A percentile compares a stretch with the other conserved stretches of the same genome.
Evolutionary conservation across 208 protist species (phyloP).

Genomic region (Tritrichomonas foetus): DNA sequence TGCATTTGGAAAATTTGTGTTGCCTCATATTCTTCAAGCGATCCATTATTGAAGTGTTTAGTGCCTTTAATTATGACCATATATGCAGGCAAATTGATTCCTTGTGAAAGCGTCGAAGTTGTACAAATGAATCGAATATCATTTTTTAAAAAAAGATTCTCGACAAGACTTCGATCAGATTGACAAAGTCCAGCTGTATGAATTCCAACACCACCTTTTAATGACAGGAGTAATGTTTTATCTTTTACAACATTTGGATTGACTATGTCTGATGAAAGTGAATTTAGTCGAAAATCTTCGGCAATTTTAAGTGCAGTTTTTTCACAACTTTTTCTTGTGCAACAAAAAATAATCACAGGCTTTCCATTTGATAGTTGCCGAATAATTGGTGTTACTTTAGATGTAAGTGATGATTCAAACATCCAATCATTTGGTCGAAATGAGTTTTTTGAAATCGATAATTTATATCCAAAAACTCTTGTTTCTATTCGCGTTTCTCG

Average conservation of each 20-base stretch:
- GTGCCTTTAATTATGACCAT: conserved; percentile 56
- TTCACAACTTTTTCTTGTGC: conserved; percentile 52
- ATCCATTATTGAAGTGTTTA: conserved; percentile 39
- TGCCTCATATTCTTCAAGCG: conserved; percentile 42
- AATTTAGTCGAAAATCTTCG: conserved; percentile 34
- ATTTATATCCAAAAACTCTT: conserved; percentile 34
- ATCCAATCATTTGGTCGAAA: conserved; percentile 37
- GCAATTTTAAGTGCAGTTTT: conserved; percentile 14
- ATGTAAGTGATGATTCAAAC: background rate
- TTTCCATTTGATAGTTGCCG: conserved; percentile 13
- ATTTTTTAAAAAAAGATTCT: conserved; percentile 45
- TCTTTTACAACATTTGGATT: background rate
- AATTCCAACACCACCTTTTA: conserved; percentile 48
- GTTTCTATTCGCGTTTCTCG: background rate
- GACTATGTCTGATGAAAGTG: background rate
- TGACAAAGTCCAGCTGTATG: conserved; percentile 48
- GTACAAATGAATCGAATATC: conserved; percentile 48
- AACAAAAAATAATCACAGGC: conserved; percentile 51
- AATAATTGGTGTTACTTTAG: background rate
- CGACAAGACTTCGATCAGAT: conserved; percentile 46
- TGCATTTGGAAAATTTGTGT: conserved; percentile 54
- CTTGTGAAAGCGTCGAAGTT: conserved; percentile 56
- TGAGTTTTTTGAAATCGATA: background rate
- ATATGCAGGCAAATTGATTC: conserved; percentile 54
- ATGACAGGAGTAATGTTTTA: background rate